Conservation (phyloP, 306 rosid genomes). For the Abrus precatorius region DNA sequence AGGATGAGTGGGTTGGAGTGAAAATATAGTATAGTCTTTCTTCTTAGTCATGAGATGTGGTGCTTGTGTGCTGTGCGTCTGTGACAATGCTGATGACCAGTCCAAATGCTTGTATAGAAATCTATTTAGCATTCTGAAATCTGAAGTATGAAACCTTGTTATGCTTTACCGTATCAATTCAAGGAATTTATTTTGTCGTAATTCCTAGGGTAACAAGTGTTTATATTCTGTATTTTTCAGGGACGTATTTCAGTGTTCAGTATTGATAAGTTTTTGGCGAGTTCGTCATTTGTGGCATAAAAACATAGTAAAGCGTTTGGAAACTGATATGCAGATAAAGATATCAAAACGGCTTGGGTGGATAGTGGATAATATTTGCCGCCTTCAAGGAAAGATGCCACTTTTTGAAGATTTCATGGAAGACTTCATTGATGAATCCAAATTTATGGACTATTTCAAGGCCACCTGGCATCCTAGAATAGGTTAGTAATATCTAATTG, state of each 20-base stretch:
- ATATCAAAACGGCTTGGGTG: constrained; percentile 69
- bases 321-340: constrained; percentile 69
- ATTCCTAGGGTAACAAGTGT: constrained; percentile 39
- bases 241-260: constrained; percentile 91
- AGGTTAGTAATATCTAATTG: constrained; percentile 63
- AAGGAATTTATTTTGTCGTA: neutral
- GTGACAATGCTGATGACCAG: constrained; percentile 40
- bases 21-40: constrained; percentile 17
- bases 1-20: constrained; percentile 4
- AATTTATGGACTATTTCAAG: constrained; percentile 87
- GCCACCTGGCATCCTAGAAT: constrained; percentile 87
- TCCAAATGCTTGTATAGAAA: constrained; percentile 20
- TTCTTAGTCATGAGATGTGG: constrained; percentile 40
- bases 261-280: constrained; percentile 83
- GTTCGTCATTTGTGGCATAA: constrained; percentile 90
- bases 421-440: constrained; percentile 74
- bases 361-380: constrained; percentile 70
- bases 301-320: constrained; percentile 66
- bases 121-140: constrained; percentile 8
- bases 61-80: constrained; percentile 30
- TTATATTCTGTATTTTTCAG: constrained; percentile 57
- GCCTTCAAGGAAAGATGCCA: constrained; percentile 56
- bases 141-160: constrained; percentile 12
- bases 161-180: constrained; percentile 31
- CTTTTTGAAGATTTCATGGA: constrained; percentile 78